phyloP scores from a whole-genome alignment of 169 alveolate species.

The Eimeria zaria region DNA sequence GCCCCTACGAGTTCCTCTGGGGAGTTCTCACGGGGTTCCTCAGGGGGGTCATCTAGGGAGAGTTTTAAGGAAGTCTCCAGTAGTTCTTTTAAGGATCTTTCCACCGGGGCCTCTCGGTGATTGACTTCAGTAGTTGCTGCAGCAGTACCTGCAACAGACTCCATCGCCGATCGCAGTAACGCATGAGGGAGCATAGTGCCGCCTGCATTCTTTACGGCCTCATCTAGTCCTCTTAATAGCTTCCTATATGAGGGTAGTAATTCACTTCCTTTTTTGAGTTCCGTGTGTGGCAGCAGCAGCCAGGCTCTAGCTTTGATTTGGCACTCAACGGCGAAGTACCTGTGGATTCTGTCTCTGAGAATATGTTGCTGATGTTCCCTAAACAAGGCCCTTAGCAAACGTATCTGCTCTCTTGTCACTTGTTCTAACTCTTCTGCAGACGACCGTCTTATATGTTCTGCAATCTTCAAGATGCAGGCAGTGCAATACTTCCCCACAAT shows the following conservation, averaged over 20 bases:
- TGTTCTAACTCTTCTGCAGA: neutral
- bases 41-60: too few species aligned
- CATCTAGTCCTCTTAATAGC: neutral
- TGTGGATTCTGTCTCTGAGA: neutral
- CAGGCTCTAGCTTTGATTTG: neutral
- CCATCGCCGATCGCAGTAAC: too few species aligned
- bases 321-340: neutral
- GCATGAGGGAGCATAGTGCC: neutral
- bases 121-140: neutral
- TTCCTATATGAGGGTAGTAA: neutral
- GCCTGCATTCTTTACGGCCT: neutral
- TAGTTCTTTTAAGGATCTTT: too few species aligned
- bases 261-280: neutral
- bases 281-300: neutral
- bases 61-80: too few species aligned
- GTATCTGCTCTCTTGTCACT: neutral
- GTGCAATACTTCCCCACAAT: neutral
- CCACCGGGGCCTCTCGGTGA: neutral
- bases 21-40: too few species aligned
- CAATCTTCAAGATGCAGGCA: neutral
- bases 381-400: neutral
- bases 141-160: neutral
- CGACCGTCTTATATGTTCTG: neutral
- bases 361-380: neutral
- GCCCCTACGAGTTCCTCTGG: too few species aligned